Conservation (phyloP, 768 basidiomycete genomes). For the Asterophora lycoperdoides region DNA sequence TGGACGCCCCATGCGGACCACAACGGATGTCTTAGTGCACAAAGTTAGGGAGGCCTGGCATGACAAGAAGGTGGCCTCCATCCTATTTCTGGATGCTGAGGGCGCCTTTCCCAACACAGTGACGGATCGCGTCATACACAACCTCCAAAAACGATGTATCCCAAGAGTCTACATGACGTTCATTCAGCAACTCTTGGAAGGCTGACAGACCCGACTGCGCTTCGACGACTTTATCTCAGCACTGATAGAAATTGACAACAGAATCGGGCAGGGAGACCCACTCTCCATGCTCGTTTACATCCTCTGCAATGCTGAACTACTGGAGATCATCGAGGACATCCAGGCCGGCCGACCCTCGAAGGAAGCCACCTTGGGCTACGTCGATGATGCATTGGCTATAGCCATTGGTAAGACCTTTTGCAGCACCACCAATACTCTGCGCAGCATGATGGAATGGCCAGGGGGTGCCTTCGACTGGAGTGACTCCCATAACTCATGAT, state of each 20-base stretch:
- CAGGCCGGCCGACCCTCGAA: no score
- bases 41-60: conserved; percentile 34
- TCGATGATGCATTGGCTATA: no score
- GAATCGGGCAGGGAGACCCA: conserved; percentile 21
- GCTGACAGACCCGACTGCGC: conserved; percentile 15
- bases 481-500: not conserved
- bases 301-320: conserved; percentile 20
- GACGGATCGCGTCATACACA: conserved; percentile 15
- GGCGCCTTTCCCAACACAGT: conserved; percentile 24
- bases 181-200: conserved; percentile 13
- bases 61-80: conserved; percentile 17
- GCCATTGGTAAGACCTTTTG: conserved; percentile 7
- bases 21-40: conserved; percentile 27
- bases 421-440: conserved; percentile 2
- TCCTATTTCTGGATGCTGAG: conserved; percentile 27
- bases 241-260: conserved; percentile 11
- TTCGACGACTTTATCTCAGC: conserved; percentile 27
- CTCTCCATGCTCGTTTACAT: conserved; percentile 15
- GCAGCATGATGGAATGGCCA: conserved; percentile 11
- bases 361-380: no score
- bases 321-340: conserved; percentile 13
- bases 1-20: conserved; percentile 22
- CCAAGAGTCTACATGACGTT: conserved; percentile 18
- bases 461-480: not conserved
- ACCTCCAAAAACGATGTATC: conserved; percentile 19